Conservation (phyloP, 176 grass and related monocot species). For the Phragmites australis region DNA sequence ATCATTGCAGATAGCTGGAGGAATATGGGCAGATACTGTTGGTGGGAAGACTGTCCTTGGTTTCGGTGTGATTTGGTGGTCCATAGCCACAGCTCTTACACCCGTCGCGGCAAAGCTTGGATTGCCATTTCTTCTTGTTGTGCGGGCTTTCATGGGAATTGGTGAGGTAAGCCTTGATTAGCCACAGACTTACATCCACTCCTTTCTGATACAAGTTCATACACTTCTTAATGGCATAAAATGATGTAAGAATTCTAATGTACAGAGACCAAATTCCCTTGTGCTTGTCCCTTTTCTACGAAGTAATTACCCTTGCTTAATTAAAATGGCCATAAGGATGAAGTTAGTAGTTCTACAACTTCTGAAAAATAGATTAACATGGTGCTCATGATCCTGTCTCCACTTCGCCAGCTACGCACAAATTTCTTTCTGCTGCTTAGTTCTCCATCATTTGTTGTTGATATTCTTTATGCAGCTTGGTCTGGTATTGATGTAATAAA, state of each 20-base stretch:
- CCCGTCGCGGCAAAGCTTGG: constrained; percentile 78
- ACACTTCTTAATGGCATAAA: neutral
- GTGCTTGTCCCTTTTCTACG: neutral
- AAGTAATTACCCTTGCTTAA: neutral
- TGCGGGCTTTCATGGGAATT: constrained; percentile 93
- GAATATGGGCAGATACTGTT: constrained; percentile 95
- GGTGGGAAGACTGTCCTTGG: constrained; percentile 91
- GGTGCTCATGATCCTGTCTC: neutral
- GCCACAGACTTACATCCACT: neutral
- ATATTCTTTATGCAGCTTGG: constrained; percentile 4
- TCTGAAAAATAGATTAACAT: neutral
- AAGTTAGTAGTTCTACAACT: neutral
- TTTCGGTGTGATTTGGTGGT: constrained; percentile 94
- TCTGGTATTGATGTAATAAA: constrained; percentile 19
- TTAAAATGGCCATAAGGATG: neutral
- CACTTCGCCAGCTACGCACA: neutral
- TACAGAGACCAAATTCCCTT: neutral
- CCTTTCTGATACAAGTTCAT: neutral
- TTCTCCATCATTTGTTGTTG: neutral
- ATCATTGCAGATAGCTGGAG: constrained; percentile 76
- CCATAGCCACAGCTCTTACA: constrained; percentile 85
- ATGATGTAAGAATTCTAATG: neutral
- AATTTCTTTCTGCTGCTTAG: neutral
- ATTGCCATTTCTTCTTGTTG: constrained; percentile 84
- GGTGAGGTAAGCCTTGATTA: constrained; percentile 61